Evolutionary conservation across 148 eudicot genomes (phyloP), one percentile per base, ranked within the genome.

Genomic region (Vaccinium darrowii): DNA sequence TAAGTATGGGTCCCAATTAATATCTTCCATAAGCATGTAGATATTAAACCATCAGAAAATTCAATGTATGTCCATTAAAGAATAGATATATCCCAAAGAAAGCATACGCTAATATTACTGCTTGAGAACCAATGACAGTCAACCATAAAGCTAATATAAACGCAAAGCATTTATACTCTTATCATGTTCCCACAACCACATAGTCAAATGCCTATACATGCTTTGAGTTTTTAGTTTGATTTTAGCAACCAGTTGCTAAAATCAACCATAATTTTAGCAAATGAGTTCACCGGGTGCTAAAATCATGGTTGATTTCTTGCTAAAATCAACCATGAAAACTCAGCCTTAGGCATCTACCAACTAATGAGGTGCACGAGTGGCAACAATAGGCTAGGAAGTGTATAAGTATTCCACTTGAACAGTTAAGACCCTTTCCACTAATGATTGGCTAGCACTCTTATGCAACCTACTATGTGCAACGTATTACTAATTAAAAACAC

Each of bases 61-160:
- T 52, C 18, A 49, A 18, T 6, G 13, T 52, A 7, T 30, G 50
- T 71, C 12, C 63, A 27, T 27, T 4, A 63, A 50, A 25, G 21
- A 72, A 52, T 43, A 81, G 30, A 80, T 60, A 60, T 39, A 80
- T 39, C 65, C 50, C 60, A 23, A 82, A 52, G 43, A 82, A 27
- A 52, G 8, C 18, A 71, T 33, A 72, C 9, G 3, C 30, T 71
- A 50, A 72, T 27, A 82, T 49, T 18, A 67, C 4, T 18, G 23
- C 75, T 49, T 82, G 25, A 12, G 49, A 52, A 14, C 54, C 73
- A 43, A 16, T 33, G 75, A 13, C 53, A 43, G 21, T 39, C 16
- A 82, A n/a, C 39, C 33, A 82, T 58, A 51, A 72, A 53, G 78
- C 19, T 23, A 53, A 18, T 15, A 65, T 65, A 25, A 71, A 72